These are phyloP conservation scores for Fusarium sp. DNA, from an alignment of 2,329 filamentous ascomycete genomes.

Conservation along the genomic window DNA sequence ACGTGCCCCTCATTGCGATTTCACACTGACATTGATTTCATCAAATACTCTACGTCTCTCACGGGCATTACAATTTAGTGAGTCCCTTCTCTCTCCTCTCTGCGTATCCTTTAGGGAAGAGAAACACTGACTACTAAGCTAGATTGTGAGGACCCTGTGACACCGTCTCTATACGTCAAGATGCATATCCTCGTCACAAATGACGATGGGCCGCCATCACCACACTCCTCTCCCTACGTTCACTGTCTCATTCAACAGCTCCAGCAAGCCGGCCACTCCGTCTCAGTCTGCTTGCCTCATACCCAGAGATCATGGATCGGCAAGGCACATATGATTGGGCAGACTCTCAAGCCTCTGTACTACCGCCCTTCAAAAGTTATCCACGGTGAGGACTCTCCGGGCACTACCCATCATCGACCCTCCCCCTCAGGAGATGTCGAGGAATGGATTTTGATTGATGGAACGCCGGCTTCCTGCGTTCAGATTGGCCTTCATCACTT, in stretches of 20 bases:
- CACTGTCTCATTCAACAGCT: slow-evolving; percentile 76
- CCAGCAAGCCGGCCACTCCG: slow-evolving; percentile 78
- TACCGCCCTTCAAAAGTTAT: slow-evolving; percentile 68
- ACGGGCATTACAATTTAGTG: slow-evolving; percentile 8
- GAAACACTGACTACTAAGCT: background rate
- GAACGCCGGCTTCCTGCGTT: slow-evolving; percentile 81
- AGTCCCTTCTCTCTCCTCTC: background rate
- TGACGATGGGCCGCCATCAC: slow-evolving; percentile 82
- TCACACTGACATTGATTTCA: slow-evolving; percentile 7
- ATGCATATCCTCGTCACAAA: slow-evolving; percentile 76
- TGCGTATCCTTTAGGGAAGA: background rate
- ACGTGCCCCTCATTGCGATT: slow-evolving; percentile 37
- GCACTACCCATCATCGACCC: slow-evolving; percentile 67
- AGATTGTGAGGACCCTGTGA: background rate
- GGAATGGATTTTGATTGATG: slow-evolving; percentile 84
- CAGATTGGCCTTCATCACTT: slow-evolving; percentile 85
- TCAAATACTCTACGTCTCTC: slow-evolving; percentile 20
- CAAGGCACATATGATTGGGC: slow-evolving; percentile 95
- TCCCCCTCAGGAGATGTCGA: slow-evolving; percentile 67
- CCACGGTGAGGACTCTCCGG: slow-evolving; percentile 60
- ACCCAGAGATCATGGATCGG: slow-evolving; percentile 97
- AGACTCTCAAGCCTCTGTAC: slow-evolving; percentile 84
- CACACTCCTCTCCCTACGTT: slow-evolving; percentile 81
- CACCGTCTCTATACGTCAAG: slow-evolving; percentile 22
- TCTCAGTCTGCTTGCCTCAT: slow-evolving; percentile 91